Conservation (phyloP, 1,139 yeast genomes). For the Zygosaccharomyces sapae region DNA sequence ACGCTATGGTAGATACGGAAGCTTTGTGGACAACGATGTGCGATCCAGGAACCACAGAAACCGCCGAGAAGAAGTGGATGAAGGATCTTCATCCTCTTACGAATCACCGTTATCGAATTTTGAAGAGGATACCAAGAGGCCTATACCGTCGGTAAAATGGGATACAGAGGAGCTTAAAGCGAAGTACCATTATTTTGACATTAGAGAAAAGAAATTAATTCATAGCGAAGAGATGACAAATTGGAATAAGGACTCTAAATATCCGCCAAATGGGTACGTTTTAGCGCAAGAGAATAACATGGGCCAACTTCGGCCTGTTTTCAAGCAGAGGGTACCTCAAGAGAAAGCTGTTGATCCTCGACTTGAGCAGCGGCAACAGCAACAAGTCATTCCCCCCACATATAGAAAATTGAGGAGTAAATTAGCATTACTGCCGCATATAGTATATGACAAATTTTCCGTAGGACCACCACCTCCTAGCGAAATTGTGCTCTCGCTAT, state of each 20-base stretch:
- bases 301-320: slow-evolving; percentile 40
- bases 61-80: slow-evolving; percentile 4
- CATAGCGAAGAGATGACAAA: slow-evolving; percentile 25
- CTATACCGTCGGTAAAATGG: slow-evolving; percentile 24
- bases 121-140: slow-evolving; percentile 14
- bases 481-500: slow-evolving; percentile 66
- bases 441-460: slow-evolving; percentile 63
- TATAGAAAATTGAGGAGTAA: slow-evolving; percentile 35
- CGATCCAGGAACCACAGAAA: background rate
- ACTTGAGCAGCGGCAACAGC: slow-evolving; percentile 6
- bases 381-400: slow-evolving; percentile 20
- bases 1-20: slow-evolving; percentile 4
- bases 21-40: slow-evolving; percentile 1
- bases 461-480: slow-evolving; percentile 72
- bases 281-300: slow-evolving; percentile 40
- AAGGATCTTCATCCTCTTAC: too few relatives aligned
- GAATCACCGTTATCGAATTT: background rate
- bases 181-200: slow-evolving; percentile 34
- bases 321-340: slow-evolving; percentile 22
- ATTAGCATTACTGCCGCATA: slow-evolving; percentile 50
- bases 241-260: slow-evolving; percentile 27
- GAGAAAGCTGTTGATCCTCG: slow-evolving; percentile 42
- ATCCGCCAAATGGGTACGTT: slow-evolving; percentile 58
- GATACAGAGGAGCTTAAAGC: slow-evolving; percentile 21
- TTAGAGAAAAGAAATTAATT: slow-evolving; percentile 18